Base-by-base conservation (phyloP, 2,329 filamentous ascomycete genomes). In the Leptographium radiaticola region DNA sequence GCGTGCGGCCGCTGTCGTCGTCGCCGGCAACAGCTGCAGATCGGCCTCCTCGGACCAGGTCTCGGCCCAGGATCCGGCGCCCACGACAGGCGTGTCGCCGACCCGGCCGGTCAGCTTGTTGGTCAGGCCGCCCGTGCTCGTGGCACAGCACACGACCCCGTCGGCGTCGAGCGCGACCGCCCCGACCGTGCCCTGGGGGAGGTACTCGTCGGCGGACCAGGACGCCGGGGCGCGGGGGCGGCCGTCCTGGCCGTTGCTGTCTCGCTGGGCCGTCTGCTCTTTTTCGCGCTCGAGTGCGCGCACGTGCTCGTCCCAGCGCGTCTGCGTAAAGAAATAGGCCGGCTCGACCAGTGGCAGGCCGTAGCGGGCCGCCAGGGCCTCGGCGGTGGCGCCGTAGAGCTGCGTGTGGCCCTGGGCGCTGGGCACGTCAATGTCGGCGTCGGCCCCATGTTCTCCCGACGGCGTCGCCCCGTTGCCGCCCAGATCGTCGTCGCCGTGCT, bases 1-100 rank as follows among this genome's bases (percentile, higher is more conserved):
- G 25, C 25, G 25, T 25, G 25, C 25, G 25, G 25, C 25, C 25
- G 25, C 25, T 25, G 25, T 25, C 25, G 25, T 25, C 25, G 25
- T 25, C 25, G 25, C 25, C 25, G 25, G 25, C 25, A 2, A 25
- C 25, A 25, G 5, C 3, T 2, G 5, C 25, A 66, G 62, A 40
- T 69, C 66, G 1, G 66, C 67, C 2, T 72, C 68, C 54, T 83
- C 77, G 9, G 68, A 67, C 88, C 88, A 95, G 60, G 89, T 80
- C 65, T 94, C 89, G 0, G 89, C 88, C 88, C 89, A 95, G 67
- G 89, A 95, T 0, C 89, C 89, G 1, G 89, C 86, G 0, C 89
- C 89, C 0, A 89, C 71, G 0, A 84, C 85, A 0, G 89, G 89
- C 12, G 89, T 95, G 64, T 95, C 89, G 0, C 89, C 89, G 58